Evolutionary conservation across 805 yeast species (phyloP), one percentile per base, ranked within the genome.

Genomic region (Suhomyces sp.): DNA sequence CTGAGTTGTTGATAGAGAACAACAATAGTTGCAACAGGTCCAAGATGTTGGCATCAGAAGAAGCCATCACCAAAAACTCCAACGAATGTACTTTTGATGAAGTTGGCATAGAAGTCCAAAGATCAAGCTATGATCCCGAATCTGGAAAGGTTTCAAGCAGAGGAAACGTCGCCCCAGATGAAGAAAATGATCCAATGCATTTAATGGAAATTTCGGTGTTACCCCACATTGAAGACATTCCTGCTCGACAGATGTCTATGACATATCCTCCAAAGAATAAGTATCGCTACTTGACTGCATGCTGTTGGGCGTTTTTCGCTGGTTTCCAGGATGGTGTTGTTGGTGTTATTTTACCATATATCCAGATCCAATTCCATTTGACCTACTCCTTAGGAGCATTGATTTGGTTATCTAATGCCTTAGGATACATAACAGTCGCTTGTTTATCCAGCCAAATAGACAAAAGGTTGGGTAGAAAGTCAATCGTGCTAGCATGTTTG

Each of bases 271-370:
- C 44, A 7, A 31, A 31, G n/a, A 51, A 51, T 31, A 31, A 36
- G 30, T 39, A 35, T 38, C 42, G 54, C 1, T 42, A 43, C n/a
- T 15, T 42, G 6, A 44, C 43, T 3, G 33, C 45, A n/a, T 52
- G 52, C 28, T 14, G 39, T 2, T 52, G 54, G 48, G 24, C 50
- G 3, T 27, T 44, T 25, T 32, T 46, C 4, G 25, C 40, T 6
- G 56, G 56, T 3, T 42, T 41, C 16, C 33, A 42, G 1, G 56
- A 52, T 14, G 54, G 52, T 6, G 46, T 53, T 1, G 54, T 54
- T 2, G 56, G 56, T 18, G 56, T 48, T 25, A 36, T 52, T 13
- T 43, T 52, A 30, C 52, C 50, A 18, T 44, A 46, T 19, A 51
- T 52, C n/a, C 51, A 51, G 19, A 33, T 36, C 6, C 42, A 48